Evolutionary conservation across 352 stramenopile genomes (phyloP), one percentile per base, ranked within the genome.

Genomic region (Phytophthora kernoviae): DNA sequence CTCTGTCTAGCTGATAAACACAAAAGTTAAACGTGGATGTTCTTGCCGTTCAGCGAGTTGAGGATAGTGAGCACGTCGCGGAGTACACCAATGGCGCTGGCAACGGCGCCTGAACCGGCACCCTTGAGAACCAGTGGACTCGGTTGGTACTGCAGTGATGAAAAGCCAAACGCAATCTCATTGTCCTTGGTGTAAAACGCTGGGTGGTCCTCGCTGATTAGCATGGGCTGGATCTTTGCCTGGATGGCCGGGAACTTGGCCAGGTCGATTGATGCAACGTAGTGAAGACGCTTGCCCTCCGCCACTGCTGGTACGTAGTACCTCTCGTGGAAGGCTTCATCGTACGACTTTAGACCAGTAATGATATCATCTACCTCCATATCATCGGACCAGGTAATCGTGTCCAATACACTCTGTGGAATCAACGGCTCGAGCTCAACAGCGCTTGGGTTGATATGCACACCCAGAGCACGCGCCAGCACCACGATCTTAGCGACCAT

Each of bases 51-150:
- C 7, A 94, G 66, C 40, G 72, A 80, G 62, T 83, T 81, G 44
- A 89, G 59, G 53, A 93, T 91, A 11, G 79, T 91, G 52, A 91
- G 69, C 15, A 92, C 72, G 39, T 94, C 84, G 32, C 84, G 79
- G 12, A 94, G 69, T 26, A 91, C 82, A 10, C 84, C 84, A 26
- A 81, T 92, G 40, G 82, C 84, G 33, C 77, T 88, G 44, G 80
- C 82, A 18, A 53, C 56, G 4, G 77, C 80, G 47, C 84, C 84
- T 3, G 82, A 81, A 34, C 84, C 84, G 5, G 77, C 79, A 20
- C 80, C 84, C 44, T 90, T 91, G 26, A 92, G 77, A 37, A 91
- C 77, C 33, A 92, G 55, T 37, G 82, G 79, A 18, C 72, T 81
- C 17, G 80, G 75, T 53, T 82, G 68, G 54, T 93, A 91, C 68